phyloP scores from a whole-genome alignment of 2,329 filamentous ascomycete genomes.

The Rutstroemia sp. region DNA sequence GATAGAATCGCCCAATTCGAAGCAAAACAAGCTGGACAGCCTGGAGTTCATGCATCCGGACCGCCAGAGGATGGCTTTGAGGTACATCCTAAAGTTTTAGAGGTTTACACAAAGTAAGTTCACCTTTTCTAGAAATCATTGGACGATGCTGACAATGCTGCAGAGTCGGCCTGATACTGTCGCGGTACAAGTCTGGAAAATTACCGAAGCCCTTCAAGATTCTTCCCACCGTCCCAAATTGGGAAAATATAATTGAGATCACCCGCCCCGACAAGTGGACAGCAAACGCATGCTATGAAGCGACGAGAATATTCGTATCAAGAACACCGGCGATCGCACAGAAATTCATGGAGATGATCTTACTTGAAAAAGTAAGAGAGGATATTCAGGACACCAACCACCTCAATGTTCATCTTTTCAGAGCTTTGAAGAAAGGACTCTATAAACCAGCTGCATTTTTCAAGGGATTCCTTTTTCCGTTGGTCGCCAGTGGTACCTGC shows the following conservation, averaged over 20 bases:
- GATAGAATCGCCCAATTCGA: conserved; percentile 92
- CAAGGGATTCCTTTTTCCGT: conserved; percentile 89
- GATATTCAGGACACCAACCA: conserved; percentile 94
- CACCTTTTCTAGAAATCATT: not conserved
- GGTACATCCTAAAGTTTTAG: conserved; percentile 82
- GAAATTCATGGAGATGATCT: conserved; percentile 76
- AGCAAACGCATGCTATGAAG: conserved; percentile 77
- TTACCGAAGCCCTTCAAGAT: conserved; percentile 98
- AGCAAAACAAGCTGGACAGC: conserved; percentile 46
- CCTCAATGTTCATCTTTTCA: conserved; percentile 92
- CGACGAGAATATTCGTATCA: conserved; percentile 87
- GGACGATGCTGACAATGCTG: conserved; percentile 9
- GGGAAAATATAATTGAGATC: conserved; percentile 79
- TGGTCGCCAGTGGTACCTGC: conserved; percentile 79
- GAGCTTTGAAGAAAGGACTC: conserved; percentile 81
- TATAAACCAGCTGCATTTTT: conserved; percentile 97
- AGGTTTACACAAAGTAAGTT: conserved; percentile 79
- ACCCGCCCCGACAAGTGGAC: conserved; percentile 74
- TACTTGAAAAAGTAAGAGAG: conserved; percentile 85
- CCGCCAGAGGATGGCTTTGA: conserved; percentile 71
- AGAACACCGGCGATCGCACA: conserved; percentile 73
- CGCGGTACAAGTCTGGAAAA: conserved; percentile 91
- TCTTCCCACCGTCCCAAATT: conserved; percentile 82
- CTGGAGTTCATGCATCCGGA: conserved; percentile 24
- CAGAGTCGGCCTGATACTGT: conserved; percentile 79